Evolutionary conservation across 2,329 filamentous ascomycete species (phyloP), one percentile per base, ranked within the genome.

Genomic region (Blastomyces silverae): DNA sequence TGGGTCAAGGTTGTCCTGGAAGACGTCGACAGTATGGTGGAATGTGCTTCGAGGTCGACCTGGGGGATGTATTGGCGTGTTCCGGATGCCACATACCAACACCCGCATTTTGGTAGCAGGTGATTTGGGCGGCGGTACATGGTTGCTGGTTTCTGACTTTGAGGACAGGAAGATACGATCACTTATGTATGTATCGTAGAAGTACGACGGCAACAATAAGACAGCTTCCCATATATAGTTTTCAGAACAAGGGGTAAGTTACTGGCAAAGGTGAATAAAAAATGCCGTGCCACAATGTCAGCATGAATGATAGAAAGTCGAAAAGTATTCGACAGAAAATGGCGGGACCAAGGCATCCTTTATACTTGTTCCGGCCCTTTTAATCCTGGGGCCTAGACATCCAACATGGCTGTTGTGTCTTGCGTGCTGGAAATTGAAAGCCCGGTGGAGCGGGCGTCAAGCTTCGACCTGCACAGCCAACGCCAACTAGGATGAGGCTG

Each of bases 1-100:
- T 90, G 83, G 1, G 76, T 81, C 8, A 86, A 75, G 1, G 72
- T 73, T n/a, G 83, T 84, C 2, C 79, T 77, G 10, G 81, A 82
- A 55, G 76, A 82, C 1, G 82, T 83, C 2, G 85, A 80, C 6
- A 85, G 76, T 59, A 91, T 86, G 8, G 79, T 84, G n/a, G 85
- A 83, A 68, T 88, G 83, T 11, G 82, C 83, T 62, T 82, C 76
- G 62, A 87, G 76, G 10, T 82, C 75, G 46, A 88, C 76, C 65
- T 85, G 84, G 0, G 87, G 86, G 3, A 90, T 80, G 66, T 84
- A 86, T 39, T 71, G 39, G 78, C 76, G 28, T 3, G 25, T 17
- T 34, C 10, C 15, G 13, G 22, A 5, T 17, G 8, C 11, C n/a
- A 11, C 20, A 61, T 48, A 61, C 58, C 58, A 61, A 22, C 58